A percentile compares a stretch with the other conserved stretches of the same genome.
Evolutionary conservation across 805 yeast species (phyloP).

Genomic region (Saccharomyces cerevisiae): DNA sequence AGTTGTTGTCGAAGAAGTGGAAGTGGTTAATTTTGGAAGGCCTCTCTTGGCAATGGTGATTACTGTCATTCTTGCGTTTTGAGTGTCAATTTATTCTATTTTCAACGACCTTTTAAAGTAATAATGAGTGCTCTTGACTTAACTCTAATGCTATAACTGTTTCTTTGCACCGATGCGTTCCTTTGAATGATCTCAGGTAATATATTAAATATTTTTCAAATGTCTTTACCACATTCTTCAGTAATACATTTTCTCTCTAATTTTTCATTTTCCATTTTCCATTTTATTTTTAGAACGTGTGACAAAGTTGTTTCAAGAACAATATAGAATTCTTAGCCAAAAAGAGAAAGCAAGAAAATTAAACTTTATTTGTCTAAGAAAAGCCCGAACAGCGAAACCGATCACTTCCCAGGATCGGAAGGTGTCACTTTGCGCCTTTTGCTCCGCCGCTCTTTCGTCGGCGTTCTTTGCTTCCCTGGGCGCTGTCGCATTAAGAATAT

Average conservation of each 20-base stretch:
- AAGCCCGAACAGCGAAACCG: neutral
- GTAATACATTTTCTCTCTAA: neutral
- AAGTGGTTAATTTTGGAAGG: slow-evolving; percentile 18
- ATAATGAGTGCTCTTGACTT: neutral
- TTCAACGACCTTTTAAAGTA: neutral
- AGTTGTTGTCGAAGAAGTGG: neutral
- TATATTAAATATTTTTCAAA: neutral
- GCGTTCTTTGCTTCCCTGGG: neutral
- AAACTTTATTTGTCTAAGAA: neutral
- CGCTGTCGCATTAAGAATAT: neutral
- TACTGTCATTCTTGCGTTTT: neutral
- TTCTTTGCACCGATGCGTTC: neutral
- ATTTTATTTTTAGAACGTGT: neutral
- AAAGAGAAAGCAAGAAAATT: neutral
- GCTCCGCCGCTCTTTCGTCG: neutral
- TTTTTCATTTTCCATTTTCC: neutral
- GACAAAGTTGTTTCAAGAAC: neutral
- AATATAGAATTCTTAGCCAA: neutral
- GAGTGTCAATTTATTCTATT: neutral
- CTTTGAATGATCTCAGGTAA: neutral
- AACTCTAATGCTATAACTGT: neutral
- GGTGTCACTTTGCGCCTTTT: neutral
- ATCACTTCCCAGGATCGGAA: neutral
- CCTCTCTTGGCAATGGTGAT: slow-evolving; percentile 15
- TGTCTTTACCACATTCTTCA: neutral